A percentile compares a stretch with the other conserved stretches of the same genome.
phyloP scores from a whole-genome alignment of 345 rosid genomes.

The Salix caprea region DNA sequence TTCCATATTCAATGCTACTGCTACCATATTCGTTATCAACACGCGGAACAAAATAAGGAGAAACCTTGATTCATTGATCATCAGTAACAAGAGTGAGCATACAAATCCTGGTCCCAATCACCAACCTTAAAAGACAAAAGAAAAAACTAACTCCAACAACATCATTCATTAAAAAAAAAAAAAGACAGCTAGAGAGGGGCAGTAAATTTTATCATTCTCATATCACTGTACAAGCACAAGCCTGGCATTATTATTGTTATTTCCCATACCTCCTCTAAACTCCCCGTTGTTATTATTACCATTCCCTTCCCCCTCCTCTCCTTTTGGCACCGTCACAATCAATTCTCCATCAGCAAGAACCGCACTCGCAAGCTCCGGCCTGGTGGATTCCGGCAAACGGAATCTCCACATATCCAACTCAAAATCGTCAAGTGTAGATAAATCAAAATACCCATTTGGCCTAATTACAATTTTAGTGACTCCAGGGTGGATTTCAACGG shows the following conservation, averaged over 20 bases:
- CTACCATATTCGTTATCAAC: slow-evolving; percentile 1
- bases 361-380: slow-evolving; percentile 92
- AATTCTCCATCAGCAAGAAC: slow-evolving; percentile 63
- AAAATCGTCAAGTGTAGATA: slow-evolving; percentile 55
- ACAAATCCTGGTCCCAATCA: slow-evolving; percentile 12
- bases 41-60: not conserved
- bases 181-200: slow-evolving; percentile 10
- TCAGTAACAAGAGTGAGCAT: slow-evolving; percentile 8
- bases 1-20: slow-evolving; percentile 5
- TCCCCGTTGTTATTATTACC: slow-evolving; percentile 34
- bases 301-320: slow-evolving; percentile 34
- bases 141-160: slow-evolving; percentile 18
- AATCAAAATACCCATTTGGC: slow-evolving; percentile 56
- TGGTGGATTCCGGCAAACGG: slow-evolving; percentile 74
- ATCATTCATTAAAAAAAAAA: slow-evolving; percentile 12
- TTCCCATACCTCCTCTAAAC: slow-evolving; percentile 75
- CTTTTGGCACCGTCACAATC: slow-evolving; percentile 89
- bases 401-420: slow-evolving; percentile 96
- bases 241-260: slow-evolving; percentile 35
- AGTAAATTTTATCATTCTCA: not conserved
- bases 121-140: slow-evolving; percentile 6
- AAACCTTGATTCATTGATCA: slow-evolving; percentile 26
- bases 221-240: slow-evolving; percentile 87
- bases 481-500: slow-evolving; percentile 83
- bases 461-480: slow-evolving; percentile 78